Percentiles rank a stretch among this genome's conserved stretches.
These are phyloP conservation scores for Cladorrhinum samala DNA, from an alignment of 495 filamentous ascomycete genomes.

Conservation along the genomic window DNA sequence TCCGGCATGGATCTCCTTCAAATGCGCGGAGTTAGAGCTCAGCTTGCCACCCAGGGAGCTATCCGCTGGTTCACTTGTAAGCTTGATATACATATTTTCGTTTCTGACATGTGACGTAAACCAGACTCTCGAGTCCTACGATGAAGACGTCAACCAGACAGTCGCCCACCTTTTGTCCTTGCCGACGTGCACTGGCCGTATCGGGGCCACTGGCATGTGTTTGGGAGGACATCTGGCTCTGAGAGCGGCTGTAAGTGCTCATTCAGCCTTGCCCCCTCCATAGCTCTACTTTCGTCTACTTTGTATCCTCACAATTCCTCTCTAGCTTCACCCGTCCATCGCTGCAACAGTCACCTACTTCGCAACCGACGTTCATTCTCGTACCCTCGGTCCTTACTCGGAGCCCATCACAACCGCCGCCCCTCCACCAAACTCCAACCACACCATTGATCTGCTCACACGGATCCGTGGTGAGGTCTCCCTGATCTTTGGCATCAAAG, in stretches of 20 bases:
- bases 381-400: constrained; percentile 56
- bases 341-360: constrained; percentile 81
- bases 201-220: constrained; percentile 93
- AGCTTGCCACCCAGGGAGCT: background rate
- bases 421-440: constrained; percentile 27
- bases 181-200: constrained; percentile 73
- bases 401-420: constrained; percentile 26
- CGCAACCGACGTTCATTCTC: constrained; percentile 82
- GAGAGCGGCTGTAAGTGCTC: constrained; percentile 54
- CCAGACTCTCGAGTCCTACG: constrained; percentile 81
- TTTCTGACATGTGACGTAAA: constrained; percentile 1
- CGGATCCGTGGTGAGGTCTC: constrained; percentile 75
- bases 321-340: constrained; percentile 62
- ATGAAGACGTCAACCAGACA: constrained; percentile 72
- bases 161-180: constrained; percentile 70
- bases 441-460: constrained; percentile 39
- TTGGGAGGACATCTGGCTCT: constrained; percentile 88
- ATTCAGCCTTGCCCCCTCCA: background rate
- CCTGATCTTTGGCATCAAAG: constrained; percentile 88
- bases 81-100: background rate
- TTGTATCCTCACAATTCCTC: background rate
- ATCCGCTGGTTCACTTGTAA: background rate
- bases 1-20: background rate
- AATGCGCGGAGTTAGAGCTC: background rate
- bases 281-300: background rate